These are phyloP conservation scores for Skeletonema marinoi DNA, from an alignment of 108 stramenopile genomes.

Conservation along the genomic window DNA sequence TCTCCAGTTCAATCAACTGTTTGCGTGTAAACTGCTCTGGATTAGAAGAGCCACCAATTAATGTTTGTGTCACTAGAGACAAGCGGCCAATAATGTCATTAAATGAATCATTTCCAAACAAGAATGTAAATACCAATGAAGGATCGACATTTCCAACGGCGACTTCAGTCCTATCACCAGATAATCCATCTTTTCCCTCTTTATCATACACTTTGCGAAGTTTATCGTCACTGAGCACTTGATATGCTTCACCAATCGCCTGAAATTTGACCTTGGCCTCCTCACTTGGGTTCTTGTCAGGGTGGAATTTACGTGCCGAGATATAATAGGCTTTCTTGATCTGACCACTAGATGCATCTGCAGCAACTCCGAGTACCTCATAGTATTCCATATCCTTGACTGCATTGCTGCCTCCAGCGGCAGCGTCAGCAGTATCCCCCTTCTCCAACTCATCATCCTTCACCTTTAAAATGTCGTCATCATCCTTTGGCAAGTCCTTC, in stretches of 20 bases:
- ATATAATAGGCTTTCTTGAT: slow-evolving; percentile 86
- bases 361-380: slow-evolving; percentile 58
- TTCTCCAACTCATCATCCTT: not conserved
- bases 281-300: slow-evolving; percentile 51
- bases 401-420: not conserved
- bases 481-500: slow-evolving; percentile 24
- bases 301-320: slow-evolving; percentile 75
- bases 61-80: slow-evolving; percentile 33
- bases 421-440: not conserved
- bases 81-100: slow-evolving; percentile 29
- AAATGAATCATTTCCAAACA: slow-evolving; percentile 41
- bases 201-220: slow-evolving; percentile 35
- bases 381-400: slow-evolving; percentile 53
- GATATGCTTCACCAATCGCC: slow-evolving; percentile 52
- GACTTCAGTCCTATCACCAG: slow-evolving; percentile 40
- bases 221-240: slow-evolving; percentile 36
- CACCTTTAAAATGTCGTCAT: slow-evolving; percentile 38
- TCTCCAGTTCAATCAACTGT: slow-evolving; percentile 30
- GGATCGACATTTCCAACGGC: slow-evolving; percentile 27
- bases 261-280: slow-evolving; percentile 48
- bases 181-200: slow-evolving; percentile 34
- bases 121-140: slow-evolving; percentile 37
- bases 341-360: slow-evolving; percentile 50
- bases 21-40: slow-evolving; percentile 1
- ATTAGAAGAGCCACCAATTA: slow-evolving; percentile 25